Evolutionary conservation across 164 flowering plant species (phyloP).

Genomic region (Houttuynia cordata): DNA sequence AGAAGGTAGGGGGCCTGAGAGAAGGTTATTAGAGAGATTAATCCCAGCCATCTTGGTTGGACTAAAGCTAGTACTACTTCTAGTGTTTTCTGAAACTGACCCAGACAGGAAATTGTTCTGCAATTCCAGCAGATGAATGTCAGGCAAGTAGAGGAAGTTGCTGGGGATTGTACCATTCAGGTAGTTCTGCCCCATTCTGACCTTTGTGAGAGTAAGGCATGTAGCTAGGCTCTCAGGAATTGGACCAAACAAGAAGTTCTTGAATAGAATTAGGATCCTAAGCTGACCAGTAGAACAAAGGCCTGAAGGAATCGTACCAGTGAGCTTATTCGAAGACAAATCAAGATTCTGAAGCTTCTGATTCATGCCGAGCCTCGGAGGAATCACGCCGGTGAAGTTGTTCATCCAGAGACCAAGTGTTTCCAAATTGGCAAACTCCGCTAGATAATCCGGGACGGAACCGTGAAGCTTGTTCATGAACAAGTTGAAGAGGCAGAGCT

Average conservation of each 20-base stretch:
- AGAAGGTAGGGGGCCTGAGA: constrained; percentile 55
- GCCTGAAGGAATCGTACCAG: constrained; percentile 61
- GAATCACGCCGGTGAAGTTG: constrained; percentile 87
- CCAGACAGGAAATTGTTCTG: constrained; percentile 73
- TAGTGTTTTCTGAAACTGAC: constrained; percentile 36
- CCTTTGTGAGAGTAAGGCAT: constrained; percentile 58
- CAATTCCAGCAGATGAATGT: constrained; percentile 53
- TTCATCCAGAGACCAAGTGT: constrained; percentile 66
- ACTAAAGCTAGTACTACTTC: constrained; percentile 16
- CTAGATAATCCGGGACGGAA: constrained; percentile 66
- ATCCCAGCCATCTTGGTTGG: constrained; percentile 42
- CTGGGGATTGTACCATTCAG: constrained; percentile 78
- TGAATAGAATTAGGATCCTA: constrained; percentile 46
- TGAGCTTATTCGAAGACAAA: constrained; percentile 89
- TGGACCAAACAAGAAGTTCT: constrained; percentile 77
- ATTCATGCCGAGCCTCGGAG: constrained; percentile 52
- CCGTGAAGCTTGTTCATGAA: constrained; percentile 88
- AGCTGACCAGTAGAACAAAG: constrained; percentile 59
- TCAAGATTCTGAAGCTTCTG: constrained; percentile 59
- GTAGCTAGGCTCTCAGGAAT: constrained; percentile 64
- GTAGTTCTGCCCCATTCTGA: constrained; percentile 79
- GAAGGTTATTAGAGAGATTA: constrained; percentile 64
- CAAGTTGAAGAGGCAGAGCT: constrained; percentile 60
- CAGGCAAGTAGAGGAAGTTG: constrained; percentile 71
- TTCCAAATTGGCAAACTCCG: constrained; percentile 53